Evolutionary conservation across 1,284 basidiomycete genomes (phyloP).

Genomic region (Fomitopsis betulina): DNA sequence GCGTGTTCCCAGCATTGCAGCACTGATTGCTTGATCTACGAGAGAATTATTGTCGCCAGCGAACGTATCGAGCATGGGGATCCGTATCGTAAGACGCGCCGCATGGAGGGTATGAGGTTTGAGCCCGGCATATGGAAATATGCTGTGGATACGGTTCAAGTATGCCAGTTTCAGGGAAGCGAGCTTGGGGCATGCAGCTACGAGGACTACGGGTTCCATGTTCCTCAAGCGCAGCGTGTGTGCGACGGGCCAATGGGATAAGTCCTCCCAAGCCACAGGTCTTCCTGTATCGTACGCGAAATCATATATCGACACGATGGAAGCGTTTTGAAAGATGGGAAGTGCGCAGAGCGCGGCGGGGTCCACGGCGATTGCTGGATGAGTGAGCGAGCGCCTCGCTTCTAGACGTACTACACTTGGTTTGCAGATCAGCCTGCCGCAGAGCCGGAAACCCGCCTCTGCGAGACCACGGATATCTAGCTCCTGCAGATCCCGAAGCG

Average conservation of each 20-base stretch:
- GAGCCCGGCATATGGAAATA: background rate
- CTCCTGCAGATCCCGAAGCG: background rate
- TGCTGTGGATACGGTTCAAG: background rate
- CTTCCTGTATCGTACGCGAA: background rate
- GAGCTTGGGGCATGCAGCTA: background rate
- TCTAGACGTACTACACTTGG: background rate
- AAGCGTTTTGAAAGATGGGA: background rate
- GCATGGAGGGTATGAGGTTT: background rate
- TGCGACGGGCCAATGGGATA: background rate
- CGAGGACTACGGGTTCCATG: background rate
- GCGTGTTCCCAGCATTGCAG: background rate
- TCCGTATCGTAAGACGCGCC: background rate
- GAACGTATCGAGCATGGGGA: background rate
- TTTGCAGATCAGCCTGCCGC: constrained; percentile 9
- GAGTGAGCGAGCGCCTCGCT: background rate
- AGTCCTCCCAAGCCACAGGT: too few species aligned
- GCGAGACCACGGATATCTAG: background rate
- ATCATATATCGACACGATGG: background rate
- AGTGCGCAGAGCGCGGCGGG: background rate
- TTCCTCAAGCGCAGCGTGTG: background rate
- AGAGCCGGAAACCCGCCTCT: constrained; percentile 21
- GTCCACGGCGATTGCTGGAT: background rate
- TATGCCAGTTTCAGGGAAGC: background rate
- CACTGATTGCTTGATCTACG: background rate
- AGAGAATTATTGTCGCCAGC: background rate